A percentile compares a stretch with the other conserved stretches of the same genome.
Conservation (phyloP, 306 rosid species). For the Sophora flavescens region DNA sequence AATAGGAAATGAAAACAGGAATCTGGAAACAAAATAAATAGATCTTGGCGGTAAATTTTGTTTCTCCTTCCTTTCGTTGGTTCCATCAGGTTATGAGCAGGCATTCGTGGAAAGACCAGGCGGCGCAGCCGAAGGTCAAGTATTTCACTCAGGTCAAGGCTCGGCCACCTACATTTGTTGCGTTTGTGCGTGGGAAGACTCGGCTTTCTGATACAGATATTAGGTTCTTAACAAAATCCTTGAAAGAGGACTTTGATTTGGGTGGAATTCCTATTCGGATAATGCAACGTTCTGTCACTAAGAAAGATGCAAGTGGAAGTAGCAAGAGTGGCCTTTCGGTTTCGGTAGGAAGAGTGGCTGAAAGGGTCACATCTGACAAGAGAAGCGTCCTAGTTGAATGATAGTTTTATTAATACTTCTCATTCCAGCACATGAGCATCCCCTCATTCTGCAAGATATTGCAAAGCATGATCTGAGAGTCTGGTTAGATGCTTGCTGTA, state of each 20-base stretch:
- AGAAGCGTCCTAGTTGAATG: conserved; percentile 54
- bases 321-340: conserved; percentile 53
- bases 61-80: background rate
- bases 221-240: conserved; percentile 81
- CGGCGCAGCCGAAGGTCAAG: conserved; percentile 86
- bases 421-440: background rate
- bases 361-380: conserved; percentile 72
- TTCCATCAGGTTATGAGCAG: conserved; percentile 88
- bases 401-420: conserved; percentile 31
- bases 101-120: conserved; percentile 98
- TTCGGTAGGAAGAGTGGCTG: conserved; percentile 46
- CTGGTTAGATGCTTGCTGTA: conserved; percentile 9
- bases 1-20: too few relatives aligned
- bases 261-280: conserved; percentile 95
- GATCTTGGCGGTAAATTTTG: conserved; percentile 31
- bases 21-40: too few relatives aligned
- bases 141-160: conserved; percentile 98
- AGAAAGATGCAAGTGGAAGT: conserved; percentile 50
- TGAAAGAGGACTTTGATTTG: conserved; percentile 96
- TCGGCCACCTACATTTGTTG: conserved; percentile 92
- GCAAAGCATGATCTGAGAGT: conserved; percentile 18
- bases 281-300: conserved; percentile 69
- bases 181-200: conserved; percentile 83
- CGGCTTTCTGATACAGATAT: conserved; percentile 74
- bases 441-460: conserved; percentile 24